Evolutionary conservation across 2,329 filamentous ascomycete species (phyloP).

Genomic region (Aspergillus sp.): DNA sequence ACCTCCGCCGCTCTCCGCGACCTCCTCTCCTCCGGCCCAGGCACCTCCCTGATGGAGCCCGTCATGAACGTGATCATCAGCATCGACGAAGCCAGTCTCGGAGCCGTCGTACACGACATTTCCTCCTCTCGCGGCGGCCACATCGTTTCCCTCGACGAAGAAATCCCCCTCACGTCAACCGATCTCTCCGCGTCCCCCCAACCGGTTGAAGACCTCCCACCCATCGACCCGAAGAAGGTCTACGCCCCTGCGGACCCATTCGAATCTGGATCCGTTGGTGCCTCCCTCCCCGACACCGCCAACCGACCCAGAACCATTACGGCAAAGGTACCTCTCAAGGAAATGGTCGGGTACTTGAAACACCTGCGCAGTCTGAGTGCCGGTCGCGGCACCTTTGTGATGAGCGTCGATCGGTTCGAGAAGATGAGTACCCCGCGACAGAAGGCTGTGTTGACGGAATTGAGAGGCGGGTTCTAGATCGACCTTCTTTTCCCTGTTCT

Average conservation of each 20-base stretch:
- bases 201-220: slow-evolving; percentile 34
- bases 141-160: slow-evolving; percentile 68
- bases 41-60: slow-evolving; percentile 78
- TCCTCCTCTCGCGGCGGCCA: slow-evolving; percentile 72
- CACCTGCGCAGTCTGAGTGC: slow-evolving; percentile 86
- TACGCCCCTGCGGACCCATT: slow-evolving; percentile 91
- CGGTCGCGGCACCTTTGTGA: slow-evolving; percentile 76
- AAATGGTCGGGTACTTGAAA: slow-evolving; percentile 94
- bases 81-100: slow-evolving; percentile 79
- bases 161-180: slow-evolving; percentile 37
- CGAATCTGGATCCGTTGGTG: slow-evolving; percentile 27
- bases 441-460: slow-evolving; percentile 55
- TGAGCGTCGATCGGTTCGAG: slow-evolving; percentile 73
- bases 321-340: slow-evolving; percentile 87
- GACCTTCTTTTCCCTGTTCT: neutral
- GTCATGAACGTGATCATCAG: slow-evolving; percentile 89
- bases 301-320: slow-evolving; percentile 66
- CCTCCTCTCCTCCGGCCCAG: slow-evolving; percentile 43
- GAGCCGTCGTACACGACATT: slow-evolving; percentile 80
- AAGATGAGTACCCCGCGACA: slow-evolving; percentile 63
- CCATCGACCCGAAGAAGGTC: slow-evolving; percentile 71
- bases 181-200: slow-evolving; percentile 23
- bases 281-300: slow-evolving; percentile 31
- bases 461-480: slow-evolving; percentile 38
- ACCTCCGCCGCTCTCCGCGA: slow-evolving; percentile 69